These are phyloP conservation scores for Neonectria coccinea DNA, from an alignment of 2,329 filamentous ascomycete species.

Conservation along the genomic window DNA sequence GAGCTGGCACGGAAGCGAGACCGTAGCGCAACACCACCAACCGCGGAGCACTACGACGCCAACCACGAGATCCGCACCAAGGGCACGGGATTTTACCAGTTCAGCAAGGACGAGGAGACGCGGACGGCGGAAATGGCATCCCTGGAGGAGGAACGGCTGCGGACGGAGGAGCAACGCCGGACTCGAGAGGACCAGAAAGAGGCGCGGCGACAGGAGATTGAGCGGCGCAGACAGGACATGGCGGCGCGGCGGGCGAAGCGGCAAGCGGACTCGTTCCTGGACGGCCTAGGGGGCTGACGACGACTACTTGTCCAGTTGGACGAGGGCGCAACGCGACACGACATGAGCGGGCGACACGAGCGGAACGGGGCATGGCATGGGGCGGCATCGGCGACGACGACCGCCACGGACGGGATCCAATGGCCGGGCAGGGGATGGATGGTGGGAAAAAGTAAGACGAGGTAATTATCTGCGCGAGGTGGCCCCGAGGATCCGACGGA, in stretches of 20 bases:
- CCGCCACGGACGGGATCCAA: conserved; percentile 19
- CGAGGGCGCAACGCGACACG: neutral
- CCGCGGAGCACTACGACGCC: conserved; percentile 87
- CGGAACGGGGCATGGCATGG: conserved; percentile 10
- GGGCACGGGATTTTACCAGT: conserved; percentile 92
- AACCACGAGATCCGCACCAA: conserved; percentile 85
- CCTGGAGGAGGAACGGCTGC: conserved; percentile 73
- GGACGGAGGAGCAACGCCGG: conserved; percentile 73
- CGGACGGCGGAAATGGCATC: conserved; percentile 79
- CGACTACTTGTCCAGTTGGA: conserved; percentile 5
- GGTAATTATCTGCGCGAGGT: conserved; percentile 25
- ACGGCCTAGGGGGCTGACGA: conserved; percentile 57
- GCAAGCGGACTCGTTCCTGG: conserved; percentile 79
- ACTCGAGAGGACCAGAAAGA: conserved; percentile 68
- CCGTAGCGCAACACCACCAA: conserved; percentile 82
- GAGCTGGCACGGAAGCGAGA: conserved; percentile 82
- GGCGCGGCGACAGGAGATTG: conserved; percentile 71
- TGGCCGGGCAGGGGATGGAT: conserved; percentile 12
- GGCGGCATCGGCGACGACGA: conserved; percentile 16
- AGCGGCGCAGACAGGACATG: conserved; percentile 71
- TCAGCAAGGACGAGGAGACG: conserved; percentile 79
- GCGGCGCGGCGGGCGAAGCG: conserved; percentile 72
- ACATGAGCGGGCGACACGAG: conserved; percentile 11
- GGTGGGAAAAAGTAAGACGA: conserved; percentile 29
- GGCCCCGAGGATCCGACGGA: conserved; percentile 22